phyloP scores from a whole-genome alignment of 75 land plant species.

The Pinus albicaulis region DNA sequence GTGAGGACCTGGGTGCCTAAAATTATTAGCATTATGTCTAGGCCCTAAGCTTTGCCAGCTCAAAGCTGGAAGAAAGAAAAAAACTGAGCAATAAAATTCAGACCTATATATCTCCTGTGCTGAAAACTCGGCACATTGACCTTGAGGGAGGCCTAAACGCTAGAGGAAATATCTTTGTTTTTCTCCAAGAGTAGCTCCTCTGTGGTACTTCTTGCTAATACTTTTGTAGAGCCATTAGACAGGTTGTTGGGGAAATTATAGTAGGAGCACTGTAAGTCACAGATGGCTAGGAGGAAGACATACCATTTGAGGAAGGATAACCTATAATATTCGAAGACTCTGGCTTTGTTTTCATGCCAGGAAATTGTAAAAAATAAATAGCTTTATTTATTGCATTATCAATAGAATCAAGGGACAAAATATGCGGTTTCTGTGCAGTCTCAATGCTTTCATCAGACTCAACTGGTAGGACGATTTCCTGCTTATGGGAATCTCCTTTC shows the following conservation, averaged over 20 bases:
- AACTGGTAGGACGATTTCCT: not conserved
- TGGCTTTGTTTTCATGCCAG: conserved; percentile 3
- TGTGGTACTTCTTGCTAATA: not conserved
- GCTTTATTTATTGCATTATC: not conserved
- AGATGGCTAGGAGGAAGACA: not conserved
- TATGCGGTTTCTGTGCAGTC: not conserved
- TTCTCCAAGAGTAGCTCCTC: not conserved
- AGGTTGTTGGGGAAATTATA: not conserved
- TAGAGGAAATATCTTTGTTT: not conserved
- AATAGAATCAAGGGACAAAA: too few relatives aligned
- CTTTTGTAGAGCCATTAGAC: not conserved
- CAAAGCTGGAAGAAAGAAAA: not conserved
- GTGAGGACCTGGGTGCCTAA: too few relatives aligned
- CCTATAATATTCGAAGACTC: not conserved
- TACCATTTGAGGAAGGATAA: conserved; percentile 3
- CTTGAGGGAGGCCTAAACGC: conserved; percentile 10
- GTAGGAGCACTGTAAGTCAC: not conserved
- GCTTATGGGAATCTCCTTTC: not conserved
- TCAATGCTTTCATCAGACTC: conserved; percentile 10
- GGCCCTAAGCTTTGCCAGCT: too few relatives aligned
- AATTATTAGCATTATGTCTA: too few relatives aligned
- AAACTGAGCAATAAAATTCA: not conserved
- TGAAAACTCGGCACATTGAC: conserved; percentile 29
- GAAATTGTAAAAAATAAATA: not conserved
- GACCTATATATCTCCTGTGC: conserved; percentile 34